Conservation (phyloP, 2,329 filamentous ascomycete species). For the Escovopsis sp. region DNA sequence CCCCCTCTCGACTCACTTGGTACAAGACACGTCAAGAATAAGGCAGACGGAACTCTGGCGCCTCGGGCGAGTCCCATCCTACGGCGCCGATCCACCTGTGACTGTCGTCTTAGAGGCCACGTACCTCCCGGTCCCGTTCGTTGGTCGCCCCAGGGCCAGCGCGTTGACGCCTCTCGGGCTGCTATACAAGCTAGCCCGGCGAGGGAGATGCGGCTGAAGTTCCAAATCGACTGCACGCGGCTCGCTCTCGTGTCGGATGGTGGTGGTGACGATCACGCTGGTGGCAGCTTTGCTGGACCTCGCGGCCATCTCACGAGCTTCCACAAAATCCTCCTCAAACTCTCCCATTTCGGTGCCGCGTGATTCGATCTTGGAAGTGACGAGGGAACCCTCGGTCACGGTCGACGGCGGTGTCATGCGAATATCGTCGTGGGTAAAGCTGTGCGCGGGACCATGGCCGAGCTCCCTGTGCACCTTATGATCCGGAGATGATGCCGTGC, state of each 20-base stretch:
- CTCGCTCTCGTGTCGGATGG: conserved; percentile 20
- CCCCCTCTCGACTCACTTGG: too few relatives aligned
- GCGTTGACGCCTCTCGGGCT: background rate
- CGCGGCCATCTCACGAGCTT: conserved; percentile 3
- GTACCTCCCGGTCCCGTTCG: background rate
- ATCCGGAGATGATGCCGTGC: conserved; percentile 6
- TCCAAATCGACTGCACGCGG: conserved; percentile 6
- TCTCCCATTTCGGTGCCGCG: conserved; percentile 7
- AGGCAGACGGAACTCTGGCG: too few relatives aligned
- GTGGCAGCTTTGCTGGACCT: background rate
- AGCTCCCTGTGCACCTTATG: conserved; percentile 6
- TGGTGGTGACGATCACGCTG: conserved; percentile 22
- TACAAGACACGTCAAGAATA: too few relatives aligned
- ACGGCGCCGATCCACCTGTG: conserved; percentile 2
- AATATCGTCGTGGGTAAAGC: conserved; percentile 4
- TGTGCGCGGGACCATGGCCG: conserved; percentile 1
- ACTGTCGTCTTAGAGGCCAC: conserved; percentile 12
- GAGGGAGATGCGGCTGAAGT: background rate
- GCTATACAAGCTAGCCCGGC: background rate
- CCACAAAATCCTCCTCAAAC: conserved; percentile 3
- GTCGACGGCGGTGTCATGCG: conserved; percentile 8
- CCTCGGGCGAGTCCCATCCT: too few relatives aligned
- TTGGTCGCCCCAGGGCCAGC: too few relatives aligned
- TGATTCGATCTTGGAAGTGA: conserved; percentile 9
- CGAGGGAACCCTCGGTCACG: conserved; percentile 14